These are phyloP conservation scores for Pseudogymnoascus sp. DNA, from an alignment of 2,329 filamentous ascomycete genomes.

Conservation along the genomic window DNA sequence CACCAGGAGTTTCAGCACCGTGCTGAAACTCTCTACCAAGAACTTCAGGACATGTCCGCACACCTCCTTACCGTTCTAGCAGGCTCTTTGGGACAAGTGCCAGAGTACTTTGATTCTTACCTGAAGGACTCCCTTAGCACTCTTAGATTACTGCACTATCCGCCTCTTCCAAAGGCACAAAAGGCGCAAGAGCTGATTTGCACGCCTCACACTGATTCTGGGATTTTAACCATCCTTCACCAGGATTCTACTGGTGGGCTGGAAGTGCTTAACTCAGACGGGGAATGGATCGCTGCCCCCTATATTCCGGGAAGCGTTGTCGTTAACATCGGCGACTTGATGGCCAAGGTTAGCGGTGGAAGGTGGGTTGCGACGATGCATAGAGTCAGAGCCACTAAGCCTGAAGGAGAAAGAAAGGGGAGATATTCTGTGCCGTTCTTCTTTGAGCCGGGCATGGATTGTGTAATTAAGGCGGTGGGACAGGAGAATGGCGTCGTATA, in stretches of 20 bases:
- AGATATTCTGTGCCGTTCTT: slow-evolving; percentile 39
- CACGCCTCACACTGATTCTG: slow-evolving; percentile 36
- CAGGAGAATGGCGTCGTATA: slow-evolving; percentile 29
- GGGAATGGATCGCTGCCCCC: slow-evolving; percentile 34
- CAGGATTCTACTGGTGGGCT: slow-evolving; percentile 39
- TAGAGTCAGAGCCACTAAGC: slow-evolving; percentile 30
- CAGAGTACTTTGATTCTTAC: slow-evolving; percentile 33
- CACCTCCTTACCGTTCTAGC: slow-evolving; percentile 33
- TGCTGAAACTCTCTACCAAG: slow-evolving; percentile 31
- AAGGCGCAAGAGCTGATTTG: slow-evolving; percentile 26
- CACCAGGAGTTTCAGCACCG: slow-evolving; percentile 18
- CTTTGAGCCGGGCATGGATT: slow-evolving; percentile 37
- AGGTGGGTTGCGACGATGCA: slow-evolving; percentile 38
- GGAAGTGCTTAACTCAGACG: slow-evolving; percentile 36
- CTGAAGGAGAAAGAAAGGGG: slow-evolving; percentile 18
- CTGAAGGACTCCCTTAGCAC: slow-evolving; percentile 35
- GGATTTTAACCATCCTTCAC: slow-evolving; percentile 39
- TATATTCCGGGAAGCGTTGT: slow-evolving; percentile 34
- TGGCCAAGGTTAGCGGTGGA: slow-evolving; percentile 34
- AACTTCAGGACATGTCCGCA: slow-evolving; percentile 33
- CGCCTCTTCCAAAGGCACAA: slow-evolving; percentile 21
- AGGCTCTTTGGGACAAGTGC: slow-evolving; percentile 30
- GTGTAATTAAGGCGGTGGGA: slow-evolving; percentile 31
- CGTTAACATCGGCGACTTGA: slow-evolving; percentile 38
- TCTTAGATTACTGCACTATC: slow-evolving; percentile 38